Evolutionary conservation across 2,329 filamentous ascomycete genomes (phyloP).

Genomic region (Aspergillus texensis): DNA sequence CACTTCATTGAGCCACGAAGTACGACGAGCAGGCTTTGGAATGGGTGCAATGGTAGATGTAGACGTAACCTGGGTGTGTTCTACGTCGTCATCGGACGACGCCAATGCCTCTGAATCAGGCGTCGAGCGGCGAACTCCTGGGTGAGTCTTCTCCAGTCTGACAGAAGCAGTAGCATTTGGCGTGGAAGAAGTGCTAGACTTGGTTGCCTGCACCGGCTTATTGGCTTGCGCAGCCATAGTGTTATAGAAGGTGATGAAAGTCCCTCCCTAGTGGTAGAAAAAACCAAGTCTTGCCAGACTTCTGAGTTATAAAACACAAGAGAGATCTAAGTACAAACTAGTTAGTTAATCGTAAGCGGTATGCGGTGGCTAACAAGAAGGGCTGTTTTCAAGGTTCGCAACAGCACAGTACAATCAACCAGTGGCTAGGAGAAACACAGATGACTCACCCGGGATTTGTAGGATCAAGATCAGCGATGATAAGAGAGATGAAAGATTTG

Average conservation of each 20-base stretch:
- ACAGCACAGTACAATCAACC: background rate
- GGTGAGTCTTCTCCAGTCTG: slow-evolving; percentile 73
- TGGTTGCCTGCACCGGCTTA: slow-evolving; percentile 33
- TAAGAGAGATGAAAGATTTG: background rate
- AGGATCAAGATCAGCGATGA: background rate
- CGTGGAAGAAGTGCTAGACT: slow-evolving; percentile 46
- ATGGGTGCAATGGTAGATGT: slow-evolving; percentile 53
- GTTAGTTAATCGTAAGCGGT: background rate
- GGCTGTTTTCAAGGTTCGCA: background rate
- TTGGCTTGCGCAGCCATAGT: slow-evolving; percentile 46
- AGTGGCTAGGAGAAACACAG: background rate
- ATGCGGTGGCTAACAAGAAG: background rate
- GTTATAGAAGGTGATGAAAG: slow-evolving; percentile 31
- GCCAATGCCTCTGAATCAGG: slow-evolving; percentile 92
- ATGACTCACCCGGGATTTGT: background rate
- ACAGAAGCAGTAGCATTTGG: slow-evolving; percentile 63
- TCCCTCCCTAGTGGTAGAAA: slow-evolving; percentile 27
- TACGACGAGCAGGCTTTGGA: slow-evolving; percentile 67
- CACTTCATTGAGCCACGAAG: slow-evolving; percentile 87
- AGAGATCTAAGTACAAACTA: background rate
- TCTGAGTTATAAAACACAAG: background rate
- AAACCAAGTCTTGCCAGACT: background rate
- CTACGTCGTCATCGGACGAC: slow-evolving; percentile 90
- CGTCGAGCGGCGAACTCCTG: slow-evolving; percentile 73
- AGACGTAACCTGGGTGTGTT: slow-evolving; percentile 62